Evolutionary conservation across 2,329 filamentous ascomycete genomes (phyloP), one percentile per base, ranked within the genome.

Genomic region (Fusarium sp.): DNA sequence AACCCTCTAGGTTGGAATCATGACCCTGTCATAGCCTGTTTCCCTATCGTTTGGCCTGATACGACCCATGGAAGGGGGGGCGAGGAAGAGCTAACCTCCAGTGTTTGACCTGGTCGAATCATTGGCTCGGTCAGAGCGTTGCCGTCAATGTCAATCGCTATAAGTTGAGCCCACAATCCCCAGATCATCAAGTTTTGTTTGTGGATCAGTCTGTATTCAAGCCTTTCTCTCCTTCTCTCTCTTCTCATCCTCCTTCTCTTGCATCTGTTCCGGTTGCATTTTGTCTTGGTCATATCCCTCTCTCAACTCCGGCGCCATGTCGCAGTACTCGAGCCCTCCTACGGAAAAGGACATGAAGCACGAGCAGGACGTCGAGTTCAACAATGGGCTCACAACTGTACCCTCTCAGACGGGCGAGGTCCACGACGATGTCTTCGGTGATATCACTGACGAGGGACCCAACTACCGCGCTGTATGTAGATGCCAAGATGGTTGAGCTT

Each of bases 361-460:
- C 27, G 72, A 74, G 6, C 68, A 63, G 35, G 69, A 74, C 3
- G 68, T 52, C 22, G 62, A 59, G 35, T 33, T 40, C 47, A 58
- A 25, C 1, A 61, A 36, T 3, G 60, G n/a, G 13, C 16, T 73
- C 7, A 36, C 38, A 36, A 63, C 52, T 9, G 58, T 29, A 1
- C 62, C 71, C 10, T 74, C 72, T 27, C 50, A 47, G 6, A 18
- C 13, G 20, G 3, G 69, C 13, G 27, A 58, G 2, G 69, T 70
- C 7, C 77, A 80, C 56, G 79, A 81, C 59, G 79, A 79, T 54
- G 79, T 81, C 36, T 81, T 81, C 65, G 79, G 79, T 36, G 76
- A 80, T 42, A 78, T 80, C 22, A 77, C 69, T 2, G 78, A 79
- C n/a, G 73, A 71, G 8, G 80, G 79, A 1, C 79, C 79, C 40